Evolutionary conservation across 1,139 yeast genomes (phyloP).

Genomic region (Blastobotrys elegans): DNA sequence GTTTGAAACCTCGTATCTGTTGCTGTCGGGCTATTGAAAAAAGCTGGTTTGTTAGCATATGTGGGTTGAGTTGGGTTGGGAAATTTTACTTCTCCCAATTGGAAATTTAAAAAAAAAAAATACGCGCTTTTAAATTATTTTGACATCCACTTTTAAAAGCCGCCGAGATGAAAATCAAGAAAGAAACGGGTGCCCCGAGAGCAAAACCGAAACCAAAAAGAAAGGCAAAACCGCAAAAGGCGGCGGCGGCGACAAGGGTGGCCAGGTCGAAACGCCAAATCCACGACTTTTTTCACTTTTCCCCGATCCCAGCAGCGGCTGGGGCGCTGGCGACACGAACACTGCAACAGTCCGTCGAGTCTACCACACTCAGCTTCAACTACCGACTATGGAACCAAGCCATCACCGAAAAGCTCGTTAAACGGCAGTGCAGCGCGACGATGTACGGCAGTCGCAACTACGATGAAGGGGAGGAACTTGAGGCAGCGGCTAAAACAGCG

Average conservation of each 20-base stretch:
- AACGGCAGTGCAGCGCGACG: neutral
- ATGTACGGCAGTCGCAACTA: constrained; percentile 4
- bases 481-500: no score
- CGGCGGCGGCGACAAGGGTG: neutral
- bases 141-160: no score
- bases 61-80: no score
- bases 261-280: neutral
- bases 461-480: neutral
- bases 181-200: no score
- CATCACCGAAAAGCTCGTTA: neutral
- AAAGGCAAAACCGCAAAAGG: neutral
- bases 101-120: no score
- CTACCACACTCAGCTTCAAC: neutral
- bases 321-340: no score
- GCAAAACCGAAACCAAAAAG: no score
- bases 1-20: constrained; percentile 6
- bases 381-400: neutral
- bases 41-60: no score
- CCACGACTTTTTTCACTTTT: neutral
- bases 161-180: no score
- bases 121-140: no score
- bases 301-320: neutral
- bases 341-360: neutral
- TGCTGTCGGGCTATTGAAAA: neutral
- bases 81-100: no score